phyloP scores from a whole-genome alignment of 2,329 filamentous ascomycete species.

The Colletotrichum australisinense region DNA sequence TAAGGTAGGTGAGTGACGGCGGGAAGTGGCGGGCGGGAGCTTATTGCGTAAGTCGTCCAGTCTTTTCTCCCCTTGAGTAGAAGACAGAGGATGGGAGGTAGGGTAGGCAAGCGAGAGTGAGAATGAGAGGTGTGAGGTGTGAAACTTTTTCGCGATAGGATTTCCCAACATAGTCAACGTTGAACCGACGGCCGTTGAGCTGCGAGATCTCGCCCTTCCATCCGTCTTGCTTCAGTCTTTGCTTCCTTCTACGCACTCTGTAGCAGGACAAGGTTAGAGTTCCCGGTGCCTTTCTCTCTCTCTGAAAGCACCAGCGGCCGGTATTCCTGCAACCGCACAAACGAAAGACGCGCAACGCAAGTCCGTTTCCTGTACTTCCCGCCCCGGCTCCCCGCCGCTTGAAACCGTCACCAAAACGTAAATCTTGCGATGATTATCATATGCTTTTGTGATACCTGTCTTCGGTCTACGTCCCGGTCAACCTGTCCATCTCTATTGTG shows the following conservation, averaged over 20 bases:
- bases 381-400: background rate
- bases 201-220: background rate
- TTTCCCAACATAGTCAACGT: background rate
- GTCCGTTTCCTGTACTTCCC: background rate
- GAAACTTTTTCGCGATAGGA: background rate
- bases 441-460: too few relatives aligned
- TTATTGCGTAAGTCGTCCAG: background rate
- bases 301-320: background rate
- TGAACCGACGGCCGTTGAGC: background rate
- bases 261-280: slow-evolving; percentile 16
- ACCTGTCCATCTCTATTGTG: background rate
- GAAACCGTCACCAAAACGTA: slow-evolving; percentile 4
- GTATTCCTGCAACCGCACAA: background rate
- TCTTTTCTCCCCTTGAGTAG: background rate
- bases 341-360: background rate
- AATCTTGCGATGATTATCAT: background rate
- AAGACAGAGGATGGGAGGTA: background rate
- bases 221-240: background rate
- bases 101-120: background rate
- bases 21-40: background rate
- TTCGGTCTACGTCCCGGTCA: too few relatives aligned
- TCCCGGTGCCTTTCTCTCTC: background rate
- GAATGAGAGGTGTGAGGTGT: background rate
- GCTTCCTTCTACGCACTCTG: background rate
- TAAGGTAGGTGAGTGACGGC: background rate